Base-by-base conservation (phyloP, 495 filamentous ascomycete genomes). In the Neurospora sp. region DNA sequence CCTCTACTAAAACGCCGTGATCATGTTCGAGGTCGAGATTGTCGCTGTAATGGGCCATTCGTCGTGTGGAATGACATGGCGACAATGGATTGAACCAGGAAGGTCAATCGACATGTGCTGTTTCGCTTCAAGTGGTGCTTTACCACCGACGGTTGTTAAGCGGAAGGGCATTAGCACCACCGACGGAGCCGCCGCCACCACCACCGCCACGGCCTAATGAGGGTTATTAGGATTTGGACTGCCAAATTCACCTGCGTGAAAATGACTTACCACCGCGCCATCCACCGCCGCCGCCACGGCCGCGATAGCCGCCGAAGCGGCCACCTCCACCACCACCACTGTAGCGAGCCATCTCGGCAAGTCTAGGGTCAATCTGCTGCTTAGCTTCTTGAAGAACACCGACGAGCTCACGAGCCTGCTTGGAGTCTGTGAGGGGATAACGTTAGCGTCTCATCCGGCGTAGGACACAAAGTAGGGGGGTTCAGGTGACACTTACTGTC, bases 331-430 rank as follows among this genome's bases (percentile, higher is more conserved):
- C 94, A 70, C 94, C 93, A 73, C 94, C 93, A 79, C 92, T 86
- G 82, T 94, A 97, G 80, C 96, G 93, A 71, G 90, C 90, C 96
- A 98, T 98, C 86, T 99, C 96, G 73, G 90, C 88, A 73, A 99
- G 91, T 83, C 93, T 90, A 77, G 96, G 96, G 79, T 98, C 96
- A 82, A 99, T 94, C 83, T 97, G 93, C 85, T 99, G 96, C 86
- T 99, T 99, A 74, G 96, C 94, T 83, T 99, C 96, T 76, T 90
- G 91, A 75, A 99, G 92, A 75, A 99, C 92, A 65, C 85, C 86
- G 72, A 98, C 89, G 78, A 99, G 90, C 85, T 99, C 96, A 86
- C 96, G 94, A 83, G 96, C 96, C 89, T 92, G 88, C 88, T 99
- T 99, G 74, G 93, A 89, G 83, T 99, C 96, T 97, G 74, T 65